phyloP scores from a whole-genome alignment of 495 filamentous ascomycete genomes.

The Penicillium desertorum region DNA sequence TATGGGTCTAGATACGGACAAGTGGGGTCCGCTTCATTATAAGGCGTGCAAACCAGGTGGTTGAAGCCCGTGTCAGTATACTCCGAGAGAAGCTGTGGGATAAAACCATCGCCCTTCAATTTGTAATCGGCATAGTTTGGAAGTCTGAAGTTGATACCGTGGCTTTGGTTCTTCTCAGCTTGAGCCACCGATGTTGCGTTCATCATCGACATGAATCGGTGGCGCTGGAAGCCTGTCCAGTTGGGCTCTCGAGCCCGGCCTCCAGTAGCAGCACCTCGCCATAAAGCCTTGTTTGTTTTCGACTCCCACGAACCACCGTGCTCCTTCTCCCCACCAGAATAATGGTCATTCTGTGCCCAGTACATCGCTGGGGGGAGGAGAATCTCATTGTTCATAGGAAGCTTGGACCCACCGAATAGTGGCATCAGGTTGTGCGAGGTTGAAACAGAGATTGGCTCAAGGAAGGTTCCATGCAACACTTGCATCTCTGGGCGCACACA shows the following conservation, averaged over 20 bases:
- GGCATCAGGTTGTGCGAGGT: constrained; percentile 59
- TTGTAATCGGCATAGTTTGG: constrained; percentile 21
- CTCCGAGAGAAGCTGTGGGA: constrained; percentile 17
- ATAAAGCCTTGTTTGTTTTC: constrained; percentile 53
- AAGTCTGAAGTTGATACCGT: constrained; percentile 20
- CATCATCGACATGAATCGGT: constrained; percentile 56
- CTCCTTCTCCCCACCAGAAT: constrained; percentile 51
- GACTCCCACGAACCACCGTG: constrained; percentile 49
- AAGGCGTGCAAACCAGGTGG: constrained; percentile 21
- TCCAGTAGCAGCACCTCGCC: constrained; percentile 48
- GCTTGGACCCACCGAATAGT: constrained; percentile 67
- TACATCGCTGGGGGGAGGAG: constrained; percentile 69
- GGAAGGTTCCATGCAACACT: constrained; percentile 63
- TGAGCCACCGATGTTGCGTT: constrained; percentile 54
- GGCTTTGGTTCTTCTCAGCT: constrained; percentile 28
- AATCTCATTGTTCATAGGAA: constrained; percentile 71
- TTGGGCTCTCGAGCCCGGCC: constrained; percentile 27
- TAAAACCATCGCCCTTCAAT: constrained; percentile 2
- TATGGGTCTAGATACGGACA: constrained; percentile 54
- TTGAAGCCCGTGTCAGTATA: constrained; percentile 19
- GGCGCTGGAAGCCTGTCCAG: constrained; percentile 44
- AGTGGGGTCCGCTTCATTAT: constrained; percentile 28
- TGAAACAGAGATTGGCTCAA: constrained; percentile 55
- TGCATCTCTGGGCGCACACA: constrained; percentile 58
- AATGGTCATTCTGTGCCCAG: constrained; percentile 61